phyloP scores from a whole-genome alignment of 1,284 basidiomycete species.

The Schizophyllum amplum region DNA sequence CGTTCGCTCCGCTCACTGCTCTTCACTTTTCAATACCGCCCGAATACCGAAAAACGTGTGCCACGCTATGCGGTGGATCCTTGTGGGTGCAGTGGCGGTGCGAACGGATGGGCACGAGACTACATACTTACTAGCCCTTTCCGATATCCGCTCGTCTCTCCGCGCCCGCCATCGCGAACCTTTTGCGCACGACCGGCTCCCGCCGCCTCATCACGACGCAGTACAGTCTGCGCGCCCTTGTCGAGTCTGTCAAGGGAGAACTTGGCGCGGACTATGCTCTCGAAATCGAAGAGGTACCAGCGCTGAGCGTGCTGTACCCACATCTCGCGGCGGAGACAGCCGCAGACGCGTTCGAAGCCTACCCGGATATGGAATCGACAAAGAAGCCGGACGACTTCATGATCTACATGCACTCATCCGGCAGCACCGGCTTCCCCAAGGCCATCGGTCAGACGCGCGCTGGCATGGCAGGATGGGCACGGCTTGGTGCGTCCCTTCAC shows the following conservation, averaged over 20 bases:
- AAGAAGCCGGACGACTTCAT: neutral
- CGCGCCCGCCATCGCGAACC: constrained; percentile 22
- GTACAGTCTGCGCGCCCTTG: neutral
- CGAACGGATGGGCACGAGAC: no score
- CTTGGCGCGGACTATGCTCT: neutral
- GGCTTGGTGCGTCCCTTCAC: neutral
- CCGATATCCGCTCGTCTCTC: constrained; percentile 28
- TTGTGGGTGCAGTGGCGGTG: no score
- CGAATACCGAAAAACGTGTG: no score
- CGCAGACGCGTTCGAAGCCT: neutral
- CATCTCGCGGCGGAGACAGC: neutral
- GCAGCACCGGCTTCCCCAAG: constrained; percentile 1
- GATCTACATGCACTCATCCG: neutral
- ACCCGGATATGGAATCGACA: neutral
- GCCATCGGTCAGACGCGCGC: neutral
- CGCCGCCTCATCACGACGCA: neutral
- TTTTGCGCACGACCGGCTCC: constrained; percentile 15
- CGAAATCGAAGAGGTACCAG: neutral
- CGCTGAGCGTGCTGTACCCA: neutral
- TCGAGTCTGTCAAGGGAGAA: neutral
- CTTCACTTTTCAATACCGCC: no score
- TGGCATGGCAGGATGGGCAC: neutral
- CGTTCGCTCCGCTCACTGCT: no score
- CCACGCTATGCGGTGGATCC: no score
- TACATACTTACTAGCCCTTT: constrained; percentile 12